phyloP scores from a whole-genome alignment of 257 asterid species.

The Solanum lycopersicoides region DNA sequence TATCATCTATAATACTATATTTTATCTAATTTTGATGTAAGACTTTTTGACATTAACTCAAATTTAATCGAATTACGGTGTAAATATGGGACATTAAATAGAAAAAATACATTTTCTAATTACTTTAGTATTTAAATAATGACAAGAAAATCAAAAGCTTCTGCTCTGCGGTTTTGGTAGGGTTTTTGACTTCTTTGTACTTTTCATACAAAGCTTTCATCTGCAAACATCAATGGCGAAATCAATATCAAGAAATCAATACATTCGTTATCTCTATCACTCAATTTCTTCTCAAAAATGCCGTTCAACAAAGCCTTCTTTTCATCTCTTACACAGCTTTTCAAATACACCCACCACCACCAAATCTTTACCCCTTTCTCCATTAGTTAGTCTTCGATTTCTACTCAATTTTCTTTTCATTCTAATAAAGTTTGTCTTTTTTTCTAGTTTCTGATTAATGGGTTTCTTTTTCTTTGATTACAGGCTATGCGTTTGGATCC shows the following conservation, averaged over 20 bases:
- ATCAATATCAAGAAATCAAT: not conserved
- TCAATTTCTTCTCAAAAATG: not conserved
- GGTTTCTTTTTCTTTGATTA: not conserved
- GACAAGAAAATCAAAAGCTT: not conserved
- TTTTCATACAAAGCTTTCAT: not conserved
- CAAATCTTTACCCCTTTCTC: not conserved
- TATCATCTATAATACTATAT: too few relatives aligned
- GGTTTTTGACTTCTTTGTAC: not conserved
- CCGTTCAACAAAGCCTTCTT: not conserved
- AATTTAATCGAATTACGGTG: too few relatives aligned
- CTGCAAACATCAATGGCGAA: not conserved
- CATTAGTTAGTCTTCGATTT: not conserved
- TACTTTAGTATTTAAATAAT: too few relatives aligned
- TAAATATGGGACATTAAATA: too few relatives aligned
- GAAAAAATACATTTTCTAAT: not conserved
- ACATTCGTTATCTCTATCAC: not conserved
- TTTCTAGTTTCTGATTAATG: not conserved
- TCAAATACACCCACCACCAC: not conserved
- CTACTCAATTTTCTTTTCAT: not conserved
- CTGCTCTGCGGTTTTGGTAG: not conserved
- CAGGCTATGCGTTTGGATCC: not conserved
- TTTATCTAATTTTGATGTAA: too few relatives aligned
- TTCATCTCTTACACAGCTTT: not conserved
- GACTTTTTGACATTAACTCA: too few relatives aligned
- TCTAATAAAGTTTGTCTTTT: not conserved